A percentile compares a stretch with the other conserved stretches of the same genome.
Conservation (phyloP, 176 grass and related monocot species). For the Coix lacrymajobi region DNA sequence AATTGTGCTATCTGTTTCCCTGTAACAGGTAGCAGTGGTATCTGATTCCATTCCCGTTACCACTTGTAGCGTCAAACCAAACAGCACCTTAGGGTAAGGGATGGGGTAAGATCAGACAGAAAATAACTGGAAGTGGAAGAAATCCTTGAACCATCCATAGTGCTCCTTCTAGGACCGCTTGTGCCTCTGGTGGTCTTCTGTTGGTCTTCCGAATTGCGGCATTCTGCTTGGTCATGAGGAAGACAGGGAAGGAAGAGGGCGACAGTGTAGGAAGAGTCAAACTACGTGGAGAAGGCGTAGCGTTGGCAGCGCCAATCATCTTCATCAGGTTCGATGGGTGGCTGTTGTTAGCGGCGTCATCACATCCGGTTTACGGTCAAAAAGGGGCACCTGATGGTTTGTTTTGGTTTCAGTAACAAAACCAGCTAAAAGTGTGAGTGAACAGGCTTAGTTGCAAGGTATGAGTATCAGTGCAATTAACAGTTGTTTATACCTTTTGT, state of each 20-base stretch:
- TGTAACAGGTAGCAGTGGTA: too few relatives aligned
- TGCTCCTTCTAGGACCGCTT: neutral
- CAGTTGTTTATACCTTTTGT: neutral
- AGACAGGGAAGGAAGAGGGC: neutral
- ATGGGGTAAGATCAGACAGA: neutral
- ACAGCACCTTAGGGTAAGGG: neutral
- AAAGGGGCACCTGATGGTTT: neutral
- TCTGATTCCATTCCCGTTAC: too few relatives aligned
- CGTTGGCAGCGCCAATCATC: neutral
- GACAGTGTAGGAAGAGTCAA: neutral
- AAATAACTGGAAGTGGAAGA: neutral
- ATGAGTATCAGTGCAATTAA: neutral
- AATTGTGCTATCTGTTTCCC: too few relatives aligned
- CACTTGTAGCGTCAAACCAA: too few relatives aligned
- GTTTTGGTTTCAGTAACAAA: neutral
- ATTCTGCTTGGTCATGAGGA: neutral
- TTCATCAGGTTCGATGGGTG: neutral
- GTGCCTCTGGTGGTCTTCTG: neutral
- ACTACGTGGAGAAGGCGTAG: neutral
- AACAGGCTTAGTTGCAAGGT: neutral
- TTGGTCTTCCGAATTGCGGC: neutral
- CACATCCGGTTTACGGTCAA: neutral
- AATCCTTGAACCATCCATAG: neutral
- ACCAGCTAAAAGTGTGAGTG: neutral
- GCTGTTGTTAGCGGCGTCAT: neutral